These are phyloP conservation scores for Bipolaris cookei DNA, from an alignment of 2,329 filamentous ascomycete species.

Conservation along the genomic window DNA sequence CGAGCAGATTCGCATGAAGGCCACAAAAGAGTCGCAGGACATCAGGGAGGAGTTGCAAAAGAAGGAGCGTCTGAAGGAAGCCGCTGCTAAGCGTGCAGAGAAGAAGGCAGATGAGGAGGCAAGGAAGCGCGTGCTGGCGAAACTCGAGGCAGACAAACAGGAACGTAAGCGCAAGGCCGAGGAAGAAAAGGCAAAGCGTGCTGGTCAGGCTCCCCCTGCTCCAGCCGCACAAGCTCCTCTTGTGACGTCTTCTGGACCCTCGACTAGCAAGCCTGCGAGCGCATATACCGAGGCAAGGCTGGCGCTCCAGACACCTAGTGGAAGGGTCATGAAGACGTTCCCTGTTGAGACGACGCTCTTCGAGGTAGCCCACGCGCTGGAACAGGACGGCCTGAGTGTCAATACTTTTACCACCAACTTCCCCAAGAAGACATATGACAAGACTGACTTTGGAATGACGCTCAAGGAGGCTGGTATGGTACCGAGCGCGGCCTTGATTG, in stretches of 20 bases:
- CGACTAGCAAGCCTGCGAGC: slow-evolving; percentile 67
- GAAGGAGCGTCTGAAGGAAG: slow-evolving; percentile 92
- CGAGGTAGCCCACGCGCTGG: slow-evolving; percentile 80
- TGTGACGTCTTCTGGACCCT: slow-evolving; percentile 56
- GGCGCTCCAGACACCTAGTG: slow-evolving; percentile 75
- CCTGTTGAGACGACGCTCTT: slow-evolving; percentile 90
- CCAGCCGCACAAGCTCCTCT: slow-evolving; percentile 56
- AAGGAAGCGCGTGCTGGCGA: slow-evolving; percentile 86
- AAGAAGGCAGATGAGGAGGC: slow-evolving; percentile 85
- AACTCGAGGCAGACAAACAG: slow-evolving; percentile 94
- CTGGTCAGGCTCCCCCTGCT: slow-evolving; percentile 67
- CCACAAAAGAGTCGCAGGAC: slow-evolving; percentile 86
- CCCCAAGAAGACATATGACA: slow-evolving; percentile 78
- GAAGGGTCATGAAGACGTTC: slow-evolving; percentile 85
- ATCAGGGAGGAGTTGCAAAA: slow-evolving; percentile 85
- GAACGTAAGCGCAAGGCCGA: slow-evolving; percentile 86
- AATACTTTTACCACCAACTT: slow-evolving; percentile 85
- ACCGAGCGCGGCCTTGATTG: slow-evolving; percentile 87
- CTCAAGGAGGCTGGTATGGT: slow-evolving; percentile 90
- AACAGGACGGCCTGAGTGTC: slow-evolving; percentile 73
- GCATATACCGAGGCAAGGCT: slow-evolving; percentile 82
- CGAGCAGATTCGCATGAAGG: slow-evolving; percentile 83
- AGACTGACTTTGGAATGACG: slow-evolving; percentile 81
- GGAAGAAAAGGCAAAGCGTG: slow-evolving; percentile 81
- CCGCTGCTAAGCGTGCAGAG: slow-evolving; percentile 82